These are phyloP conservation scores for Wallacemonas rigidus DNA, from an alignment of 208 protist species.

Conservation along the genomic window DNA sequence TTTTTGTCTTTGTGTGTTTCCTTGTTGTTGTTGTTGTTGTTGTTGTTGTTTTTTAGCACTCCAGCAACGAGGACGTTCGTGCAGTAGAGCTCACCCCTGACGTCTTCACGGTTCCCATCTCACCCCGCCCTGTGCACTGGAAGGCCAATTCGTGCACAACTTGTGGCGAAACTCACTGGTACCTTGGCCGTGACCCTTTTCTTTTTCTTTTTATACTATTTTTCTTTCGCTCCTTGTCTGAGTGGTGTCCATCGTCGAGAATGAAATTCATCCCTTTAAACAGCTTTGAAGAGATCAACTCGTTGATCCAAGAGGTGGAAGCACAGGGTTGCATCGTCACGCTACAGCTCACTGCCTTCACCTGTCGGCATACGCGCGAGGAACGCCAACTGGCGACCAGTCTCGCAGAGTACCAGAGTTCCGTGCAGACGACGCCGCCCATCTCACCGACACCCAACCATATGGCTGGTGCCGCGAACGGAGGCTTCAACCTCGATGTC, in stretches of 20 bases:
- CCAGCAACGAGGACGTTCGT: too few relatives aligned
- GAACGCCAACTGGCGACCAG: conserved; percentile 52
- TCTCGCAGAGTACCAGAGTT: conserved; percentile 54
- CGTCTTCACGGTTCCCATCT: too few relatives aligned
- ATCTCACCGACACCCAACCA: conserved; percentile 31
- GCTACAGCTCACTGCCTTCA: conserved; percentile 72
- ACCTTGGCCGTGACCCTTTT: too few relatives aligned
- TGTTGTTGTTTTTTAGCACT: too few relatives aligned
- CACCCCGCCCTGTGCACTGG: too few relatives aligned
- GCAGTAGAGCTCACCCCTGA: too few relatives aligned
- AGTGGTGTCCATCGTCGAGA: not conserved
- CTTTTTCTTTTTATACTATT: too few relatives aligned
- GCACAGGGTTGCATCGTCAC: conserved; percentile 69
- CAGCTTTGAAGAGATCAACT: conserved; percentile 78
- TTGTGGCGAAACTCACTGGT: too few relatives aligned
- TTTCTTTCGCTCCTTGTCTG: too few relatives aligned
- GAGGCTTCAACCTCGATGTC: conserved; percentile 11
- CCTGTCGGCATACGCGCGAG: conserved; percentile 73
- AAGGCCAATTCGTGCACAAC: too few relatives aligned
- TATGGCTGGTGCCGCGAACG: conserved; percentile 3
- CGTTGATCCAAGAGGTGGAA: conserved; percentile 69
- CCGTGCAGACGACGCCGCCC: conserved; percentile 56
- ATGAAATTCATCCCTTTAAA: conserved; percentile 83
- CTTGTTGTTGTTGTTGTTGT: too few relatives aligned
- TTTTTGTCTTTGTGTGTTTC: too few relatives aligned